phyloP scores from a whole-genome alignment of 23 red algal genomes.

The Cyanidium caldarium region DNA sequence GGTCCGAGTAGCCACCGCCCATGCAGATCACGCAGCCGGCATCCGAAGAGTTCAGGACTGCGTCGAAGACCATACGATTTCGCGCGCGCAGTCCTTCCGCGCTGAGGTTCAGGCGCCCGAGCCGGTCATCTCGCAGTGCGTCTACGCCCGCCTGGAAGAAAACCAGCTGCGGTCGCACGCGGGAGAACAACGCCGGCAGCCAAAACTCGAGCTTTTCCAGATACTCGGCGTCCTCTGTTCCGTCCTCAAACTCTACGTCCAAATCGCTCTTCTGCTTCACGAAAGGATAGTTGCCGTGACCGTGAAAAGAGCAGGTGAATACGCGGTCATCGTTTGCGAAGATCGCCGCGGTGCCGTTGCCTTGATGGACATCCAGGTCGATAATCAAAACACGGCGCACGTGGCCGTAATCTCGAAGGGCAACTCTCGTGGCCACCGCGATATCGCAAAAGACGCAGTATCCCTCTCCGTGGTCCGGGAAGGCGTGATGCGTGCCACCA shows the following conservation, averaged over 20 bases:
- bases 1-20: slow-evolving; percentile 44
- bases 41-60: background rate
- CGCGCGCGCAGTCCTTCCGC: slow-evolving; percentile 16
- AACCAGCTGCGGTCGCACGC: slow-evolving; percentile 23
- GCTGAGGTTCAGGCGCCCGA: slow-evolving; percentile 29
- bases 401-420: background rate
- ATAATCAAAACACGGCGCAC: slow-evolving; percentile 16
- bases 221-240: slow-evolving; percentile 23
- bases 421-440: slow-evolving; percentile 9
- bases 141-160: slow-evolving; percentile 62
- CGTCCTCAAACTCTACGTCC: slow-evolving; percentile 35
- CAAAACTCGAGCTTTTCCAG: slow-evolving; percentile 13
- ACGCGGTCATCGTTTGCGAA: slow-evolving; percentile 8
- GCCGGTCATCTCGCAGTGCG: slow-evolving; percentile 31
- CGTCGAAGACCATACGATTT: slow-evolving; percentile 29
- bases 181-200: slow-evolving; percentile 9
- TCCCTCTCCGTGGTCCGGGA: slow-evolving; percentile 15
- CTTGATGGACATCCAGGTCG: slow-evolving; percentile 49
- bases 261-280: slow-evolving; percentile 20
- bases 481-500: slow-evolving; percentile 52
- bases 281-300: slow-evolving; percentile 26
- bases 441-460: slow-evolving; percentile 23
- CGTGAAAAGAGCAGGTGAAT: slow-evolving; percentile 37
- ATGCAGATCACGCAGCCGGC: slow-evolving; percentile 20
- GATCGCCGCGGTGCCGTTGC: slow-evolving; percentile 28